A percentile compares a stretch with the other conserved stretches of the same genome.
These are phyloP conservation scores for Carex kokanica DNA, from an alignment of 176 grass and related monocot genomes.

Conservation along the genomic window DNA sequence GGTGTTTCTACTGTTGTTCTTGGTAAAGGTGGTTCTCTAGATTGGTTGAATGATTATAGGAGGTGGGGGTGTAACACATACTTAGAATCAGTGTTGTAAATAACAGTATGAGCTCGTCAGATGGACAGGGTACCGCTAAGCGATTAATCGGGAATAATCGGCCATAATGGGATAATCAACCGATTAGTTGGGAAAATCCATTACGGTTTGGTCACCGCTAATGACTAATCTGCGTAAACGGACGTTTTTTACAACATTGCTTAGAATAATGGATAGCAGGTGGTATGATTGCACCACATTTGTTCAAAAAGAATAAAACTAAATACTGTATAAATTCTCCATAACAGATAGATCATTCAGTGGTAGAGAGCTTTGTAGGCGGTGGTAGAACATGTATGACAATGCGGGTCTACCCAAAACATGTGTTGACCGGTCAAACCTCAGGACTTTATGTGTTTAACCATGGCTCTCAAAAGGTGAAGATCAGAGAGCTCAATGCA, in stretches of 20 bases:
- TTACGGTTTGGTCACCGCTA: too few species aligned
- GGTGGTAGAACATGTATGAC: slow-evolving; percentile 56
- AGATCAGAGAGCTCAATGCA: slow-evolving; percentile 42
- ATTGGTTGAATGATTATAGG: too few species aligned
- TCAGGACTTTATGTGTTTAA: slow-evolving; percentile 54
- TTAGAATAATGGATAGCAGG: not conserved
- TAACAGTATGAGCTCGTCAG: too few species aligned
- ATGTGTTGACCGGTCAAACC: slow-evolving; percentile 21
- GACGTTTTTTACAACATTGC: not conserved
- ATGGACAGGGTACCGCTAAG: too few species aligned
- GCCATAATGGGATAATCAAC: too few species aligned
- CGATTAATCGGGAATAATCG: too few species aligned
- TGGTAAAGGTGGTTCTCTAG: too few species aligned
- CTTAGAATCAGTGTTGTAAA: not conserved
- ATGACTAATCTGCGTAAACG: too few species aligned
- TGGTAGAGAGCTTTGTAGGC: slow-evolving; percentile 54
- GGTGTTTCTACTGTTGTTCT: too few species aligned
- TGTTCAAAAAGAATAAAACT: not conserved
- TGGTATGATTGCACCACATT: not conserved
- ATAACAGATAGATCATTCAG: slow-evolving; percentile 64
- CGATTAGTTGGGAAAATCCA: too few species aligned
- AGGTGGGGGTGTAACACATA: not conserved
- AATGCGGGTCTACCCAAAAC: slow-evolving; percentile 52
- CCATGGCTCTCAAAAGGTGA: slow-evolving; percentile 39
- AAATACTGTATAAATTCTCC: not conserved